phyloP scores from a whole-genome alignment of 371 early-diverging fungal species.

The Batkoa obscura region DNA sequence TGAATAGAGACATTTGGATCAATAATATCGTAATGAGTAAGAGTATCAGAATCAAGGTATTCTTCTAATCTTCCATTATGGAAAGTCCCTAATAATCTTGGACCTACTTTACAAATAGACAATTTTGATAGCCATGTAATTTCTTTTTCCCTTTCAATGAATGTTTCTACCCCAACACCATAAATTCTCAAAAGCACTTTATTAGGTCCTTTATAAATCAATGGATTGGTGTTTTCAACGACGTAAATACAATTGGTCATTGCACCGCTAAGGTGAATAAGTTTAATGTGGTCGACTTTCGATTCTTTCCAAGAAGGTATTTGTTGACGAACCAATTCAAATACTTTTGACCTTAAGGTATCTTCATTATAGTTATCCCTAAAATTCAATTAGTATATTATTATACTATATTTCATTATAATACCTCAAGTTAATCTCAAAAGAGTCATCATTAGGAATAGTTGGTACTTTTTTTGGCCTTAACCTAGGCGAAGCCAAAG shows the following conservation, averaged over 20 bases:
- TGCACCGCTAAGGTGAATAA: conserved; percentile 59
- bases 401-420: background rate
- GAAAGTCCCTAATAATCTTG: conserved; percentile 62
- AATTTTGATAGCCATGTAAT: conserved; percentile 54
- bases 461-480: background rate
- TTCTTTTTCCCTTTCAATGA: conserved; percentile 57
- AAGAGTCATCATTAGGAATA: background rate
- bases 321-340: background rate
- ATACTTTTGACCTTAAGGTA: background rate
- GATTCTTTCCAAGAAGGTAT: conserved; percentile 1
- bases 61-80: conserved; percentile 78
- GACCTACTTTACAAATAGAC: conserved; percentile 50
- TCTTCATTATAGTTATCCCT: background rate
- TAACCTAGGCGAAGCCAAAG: background rate
- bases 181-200: conserved; percentile 53
- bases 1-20: conserved; percentile 35
- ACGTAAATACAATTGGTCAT: conserved; percentile 72
- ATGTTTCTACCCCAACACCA: conserved; percentile 53
- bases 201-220: conserved; percentile 11
- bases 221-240: conserved; percentile 23
- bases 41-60: conserved; percentile 53
- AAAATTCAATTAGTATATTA: background rate
- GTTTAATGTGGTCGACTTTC: background rate
- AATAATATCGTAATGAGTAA: conserved; percentile 45
- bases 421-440: background rate